A percentile compares a stretch with the other conserved stretches of the same genome.
phyloP scores from a whole-genome alignment of 768 basidiomycete genomes.

The Tephrocybe sp. region DNA sequence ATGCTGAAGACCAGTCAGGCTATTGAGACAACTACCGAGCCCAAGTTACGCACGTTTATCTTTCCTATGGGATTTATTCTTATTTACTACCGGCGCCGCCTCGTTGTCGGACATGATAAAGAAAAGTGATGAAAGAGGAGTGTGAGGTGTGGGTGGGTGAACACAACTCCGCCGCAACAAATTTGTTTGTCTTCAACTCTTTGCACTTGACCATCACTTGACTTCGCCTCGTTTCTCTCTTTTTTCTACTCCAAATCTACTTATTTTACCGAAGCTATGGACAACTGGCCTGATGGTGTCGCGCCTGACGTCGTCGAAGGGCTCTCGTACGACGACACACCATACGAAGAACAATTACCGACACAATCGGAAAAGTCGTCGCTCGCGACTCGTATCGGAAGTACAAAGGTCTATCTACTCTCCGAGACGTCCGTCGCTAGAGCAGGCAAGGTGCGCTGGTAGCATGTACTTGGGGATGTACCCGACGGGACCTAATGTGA shows the following conservation, averaged over 20 bases:
- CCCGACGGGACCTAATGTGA: conserved; percentile 46
- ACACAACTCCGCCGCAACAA: conserved; percentile 9
- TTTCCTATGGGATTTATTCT: conserved; percentile 90
- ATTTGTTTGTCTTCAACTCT: conserved; percentile 10
- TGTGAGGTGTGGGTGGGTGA: too few species aligned
- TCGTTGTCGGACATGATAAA: conserved; percentile 44
- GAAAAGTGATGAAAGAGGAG: conserved; percentile 10
- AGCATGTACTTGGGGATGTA: conserved; percentile 36
- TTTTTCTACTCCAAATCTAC: conserved; percentile 3
- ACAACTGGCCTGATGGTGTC: conserved; percentile 40
- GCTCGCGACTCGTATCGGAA: conserved; percentile 70
- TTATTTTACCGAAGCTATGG: conserved; percentile 41
- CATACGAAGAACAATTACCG: conserved; percentile 59
- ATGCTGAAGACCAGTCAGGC: conserved; percentile 56
- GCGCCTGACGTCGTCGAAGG: conserved; percentile 27
- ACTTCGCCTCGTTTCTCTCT: conserved; percentile 8
- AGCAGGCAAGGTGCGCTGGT: conserved; percentile 72
- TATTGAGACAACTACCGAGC: not conserved
- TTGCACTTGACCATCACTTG: conserved; percentile 3
- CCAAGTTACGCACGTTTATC: conserved; percentile 77
- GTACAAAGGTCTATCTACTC: conserved; percentile 74
- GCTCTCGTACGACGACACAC: conserved; percentile 57
- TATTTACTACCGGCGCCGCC: conserved; percentile 51
- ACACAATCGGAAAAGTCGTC: conserved; percentile 32
- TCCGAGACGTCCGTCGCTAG: conserved; percentile 63